Evolutionary conservation across 176 grass and related monocot species (phyloP).

Genomic region (Juncus inflexus): DNA sequence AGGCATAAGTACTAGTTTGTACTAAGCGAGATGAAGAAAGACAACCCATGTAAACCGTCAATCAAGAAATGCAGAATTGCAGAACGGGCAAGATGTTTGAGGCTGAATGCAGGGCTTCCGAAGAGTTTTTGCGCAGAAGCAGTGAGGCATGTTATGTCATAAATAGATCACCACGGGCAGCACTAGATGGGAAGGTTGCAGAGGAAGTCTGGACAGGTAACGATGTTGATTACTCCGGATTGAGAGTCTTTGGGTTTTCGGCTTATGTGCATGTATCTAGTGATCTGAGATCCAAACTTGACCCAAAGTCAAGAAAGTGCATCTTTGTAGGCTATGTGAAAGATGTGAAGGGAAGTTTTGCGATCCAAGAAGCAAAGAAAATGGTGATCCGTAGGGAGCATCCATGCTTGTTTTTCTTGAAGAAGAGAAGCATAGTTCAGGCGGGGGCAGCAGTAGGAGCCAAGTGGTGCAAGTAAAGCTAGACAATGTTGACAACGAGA

Average conservation of each 20-base stretch:
- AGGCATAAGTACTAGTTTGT: too few relatives aligned
- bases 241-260: background rate
- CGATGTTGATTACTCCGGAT: background rate
- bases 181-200: background rate
- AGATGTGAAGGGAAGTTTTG: background rate
- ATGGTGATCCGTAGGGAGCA: background rate
- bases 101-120: background rate
- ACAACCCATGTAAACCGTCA: background rate
- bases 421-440: background rate
- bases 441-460: background rate
- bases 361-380: background rate
- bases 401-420: background rate
- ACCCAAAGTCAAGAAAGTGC: background rate
- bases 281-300: background rate
- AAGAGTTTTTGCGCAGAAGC: background rate
- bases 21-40: too few relatives aligned
- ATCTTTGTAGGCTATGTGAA: background rate
- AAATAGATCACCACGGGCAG: background rate
- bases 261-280: background rate
- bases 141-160: background rate
- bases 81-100: background rate
- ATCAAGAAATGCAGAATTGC: background rate
- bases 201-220: background rate
- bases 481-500: background rate
- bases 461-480: background rate